Evolutionary conservation across 495 filamentous ascomycete species (phyloP).

Genomic region (Pseudevernia furfuracea): DNA sequence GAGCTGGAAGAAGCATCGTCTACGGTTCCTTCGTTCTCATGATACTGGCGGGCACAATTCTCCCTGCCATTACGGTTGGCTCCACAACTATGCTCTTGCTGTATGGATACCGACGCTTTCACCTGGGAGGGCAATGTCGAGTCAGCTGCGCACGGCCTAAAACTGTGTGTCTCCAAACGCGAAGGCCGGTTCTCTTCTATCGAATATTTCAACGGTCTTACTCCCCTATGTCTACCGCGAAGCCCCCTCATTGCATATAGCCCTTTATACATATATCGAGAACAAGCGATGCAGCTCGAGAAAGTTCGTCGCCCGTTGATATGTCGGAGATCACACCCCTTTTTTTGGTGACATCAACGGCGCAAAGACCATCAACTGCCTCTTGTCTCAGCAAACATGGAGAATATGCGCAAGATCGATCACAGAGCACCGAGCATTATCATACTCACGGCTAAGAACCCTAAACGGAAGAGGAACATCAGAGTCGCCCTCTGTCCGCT

Average conservation of each 20-base stretch:
- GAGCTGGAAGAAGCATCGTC: not conserved
- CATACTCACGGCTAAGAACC: slow-evolving; percentile 1
- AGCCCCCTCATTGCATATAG: not conserved
- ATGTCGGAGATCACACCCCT: not conserved
- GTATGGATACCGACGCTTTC: not conserved
- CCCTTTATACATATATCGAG: not conserved
- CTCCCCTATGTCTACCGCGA: not conserved
- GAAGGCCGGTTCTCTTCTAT: not conserved
- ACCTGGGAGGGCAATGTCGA: not conserved
- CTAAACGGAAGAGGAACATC: slow-evolving; percentile 3
- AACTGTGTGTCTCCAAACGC: not conserved
- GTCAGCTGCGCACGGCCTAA: not conserved
- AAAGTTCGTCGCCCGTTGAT: not conserved
- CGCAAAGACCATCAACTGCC: slow-evolving; percentile 4
- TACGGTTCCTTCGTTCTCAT: not conserved
- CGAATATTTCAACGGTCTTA: not conserved
- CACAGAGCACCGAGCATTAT: too few species aligned
- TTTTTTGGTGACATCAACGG: not conserved
- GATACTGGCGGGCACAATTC: not conserved
- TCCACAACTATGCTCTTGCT: not conserved
- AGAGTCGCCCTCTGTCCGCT: not conserved
- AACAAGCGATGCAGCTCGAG: not conserved
- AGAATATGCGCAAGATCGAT: not conserved
- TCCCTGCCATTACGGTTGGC: not conserved
- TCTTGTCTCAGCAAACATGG: not conserved